Percentiles rank a stretch among this genome's conserved stretches.
These are phyloP conservation scores for Hibiscus trionum DNA, from an alignment of 345 rosid genomes.

Conservation along the genomic window DNA sequence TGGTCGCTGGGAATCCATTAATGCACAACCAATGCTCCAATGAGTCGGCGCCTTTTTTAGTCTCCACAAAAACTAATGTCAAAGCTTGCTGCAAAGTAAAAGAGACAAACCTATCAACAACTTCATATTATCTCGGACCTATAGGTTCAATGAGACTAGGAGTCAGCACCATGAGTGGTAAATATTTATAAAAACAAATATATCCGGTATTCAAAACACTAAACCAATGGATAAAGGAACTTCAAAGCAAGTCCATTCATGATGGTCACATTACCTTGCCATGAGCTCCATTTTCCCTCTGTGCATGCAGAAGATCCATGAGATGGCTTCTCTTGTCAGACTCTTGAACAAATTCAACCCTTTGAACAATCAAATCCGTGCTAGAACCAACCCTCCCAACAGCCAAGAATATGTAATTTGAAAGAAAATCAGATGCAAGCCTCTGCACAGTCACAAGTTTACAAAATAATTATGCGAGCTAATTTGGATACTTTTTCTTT, in stretches of 20 bases:
- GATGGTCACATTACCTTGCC: conserved; percentile 51
- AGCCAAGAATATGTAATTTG: conserved; percentile 77
- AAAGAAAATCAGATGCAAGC: conserved; percentile 87
- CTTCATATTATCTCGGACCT: neutral
- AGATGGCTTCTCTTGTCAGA: conserved; percentile 97
- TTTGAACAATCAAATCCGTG: conserved; percentile 91
- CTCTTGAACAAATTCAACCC: conserved; percentile 91
- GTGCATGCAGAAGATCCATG: conserved; percentile 98
- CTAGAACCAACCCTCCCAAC: conserved; percentile 99
- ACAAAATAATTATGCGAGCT: neutral
- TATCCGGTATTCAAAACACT: neutral
- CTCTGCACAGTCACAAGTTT: conserved; percentile 48
- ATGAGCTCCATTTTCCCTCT: conserved; percentile 66
- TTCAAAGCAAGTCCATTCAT: neutral
- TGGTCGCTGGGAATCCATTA: neutral
- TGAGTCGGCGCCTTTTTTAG: neutral
- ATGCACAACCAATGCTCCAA: neutral
- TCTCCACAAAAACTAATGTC: conserved; percentile 25
- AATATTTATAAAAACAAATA: neutral
- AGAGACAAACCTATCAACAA: neutral
- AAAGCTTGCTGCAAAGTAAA: conserved; percentile 68
- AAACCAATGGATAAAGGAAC: neutral
- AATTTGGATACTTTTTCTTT: neutral
- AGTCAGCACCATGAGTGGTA: neutral
- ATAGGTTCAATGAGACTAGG: neutral